These are phyloP conservation scores for Tolypocladium inflatum DNA, from an alignment of 2,329 filamentous ascomycete genomes.

Conservation along the genomic window DNA sequence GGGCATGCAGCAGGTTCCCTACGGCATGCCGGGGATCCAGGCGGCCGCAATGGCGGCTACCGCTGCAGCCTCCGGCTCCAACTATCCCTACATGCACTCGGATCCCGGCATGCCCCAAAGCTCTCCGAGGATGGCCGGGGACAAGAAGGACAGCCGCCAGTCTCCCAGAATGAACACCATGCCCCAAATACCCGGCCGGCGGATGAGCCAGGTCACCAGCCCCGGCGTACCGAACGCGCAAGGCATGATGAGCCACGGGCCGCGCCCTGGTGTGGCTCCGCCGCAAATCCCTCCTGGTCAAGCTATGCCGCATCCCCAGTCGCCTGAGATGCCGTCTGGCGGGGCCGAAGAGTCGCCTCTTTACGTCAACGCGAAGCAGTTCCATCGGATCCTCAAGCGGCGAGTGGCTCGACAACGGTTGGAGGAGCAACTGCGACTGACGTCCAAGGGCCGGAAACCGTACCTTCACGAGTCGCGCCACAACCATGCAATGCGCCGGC, in stretches of 20 bases:
- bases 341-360: slow-evolving; percentile 83
- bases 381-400: slow-evolving; percentile 92
- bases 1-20: slow-evolving; percentile 56
- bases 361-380: slow-evolving; percentile 98
- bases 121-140: slow-evolving; percentile 67
- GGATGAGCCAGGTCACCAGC: slow-evolving; percentile 70
- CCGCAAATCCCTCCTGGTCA: slow-evolving; percentile 54
- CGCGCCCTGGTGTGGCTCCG: slow-evolving; percentile 40
- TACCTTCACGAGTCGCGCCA: slow-evolving; percentile 96
- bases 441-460: slow-evolving; percentile 90
- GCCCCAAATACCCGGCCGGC: slow-evolving; percentile 50
- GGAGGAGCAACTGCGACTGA: slow-evolving; percentile 84
- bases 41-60: slow-evolving; percentile 89
- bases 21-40: slow-evolving; percentile 74
- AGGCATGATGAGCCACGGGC: slow-evolving; percentile 63
- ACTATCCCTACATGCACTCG: slow-evolving; percentile 62
- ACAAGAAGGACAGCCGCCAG: slow-evolving; percentile 62
- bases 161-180: slow-evolving; percentile 66
- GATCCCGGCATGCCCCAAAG: slow-evolving; percentile 60
- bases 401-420: slow-evolving; percentile 87
- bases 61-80: slow-evolving; percentile 79
- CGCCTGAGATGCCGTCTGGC: slow-evolving; percentile 66
- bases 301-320: slow-evolving; percentile 59
- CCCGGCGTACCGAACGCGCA: slow-evolving; percentile 65
- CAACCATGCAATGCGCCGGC: slow-evolving; percentile 95